Evolutionary conservation across 305 asterid genomes (phyloP).

Genomic region (Stenogyne calaminthoides): DNA sequence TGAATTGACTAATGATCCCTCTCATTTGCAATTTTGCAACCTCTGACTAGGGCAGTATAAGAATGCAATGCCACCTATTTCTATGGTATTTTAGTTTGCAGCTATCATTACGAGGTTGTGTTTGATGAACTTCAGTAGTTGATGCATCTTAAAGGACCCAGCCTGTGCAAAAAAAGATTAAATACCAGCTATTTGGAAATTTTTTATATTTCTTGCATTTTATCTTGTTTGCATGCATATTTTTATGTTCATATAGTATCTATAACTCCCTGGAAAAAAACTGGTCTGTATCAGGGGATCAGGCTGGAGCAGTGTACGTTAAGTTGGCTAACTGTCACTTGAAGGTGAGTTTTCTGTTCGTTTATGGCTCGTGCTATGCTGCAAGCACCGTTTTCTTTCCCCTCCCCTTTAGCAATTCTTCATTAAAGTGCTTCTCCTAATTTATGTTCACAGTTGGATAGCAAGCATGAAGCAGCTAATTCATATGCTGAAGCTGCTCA

Average conservation of each 20-base stretch:
- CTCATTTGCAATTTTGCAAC: slow-evolving; percentile 23
- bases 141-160: not conserved
- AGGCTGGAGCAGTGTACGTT: slow-evolving; percentile 72
- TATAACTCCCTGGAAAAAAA: not conserved
- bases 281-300: slow-evolving; percentile 56
- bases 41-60: not conserved
- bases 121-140: not conserved
- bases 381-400: not conserved
- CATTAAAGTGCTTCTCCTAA: slow-evolving; percentile 4
- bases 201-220: not conserved
- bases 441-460: slow-evolving; percentile 52
- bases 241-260: not conserved
- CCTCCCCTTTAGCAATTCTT: not conserved
- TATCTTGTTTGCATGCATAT: slow-evolving; percentile 7
- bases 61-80: slow-evolving; percentile 10
- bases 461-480: slow-evolving; percentile 82
- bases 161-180: not conserved
- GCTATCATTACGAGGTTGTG: not conserved
- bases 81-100: not conserved
- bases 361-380: slow-evolving; percentile 7
- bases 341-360: slow-evolving; percentile 51
- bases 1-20: not conserved
- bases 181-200: not conserved
- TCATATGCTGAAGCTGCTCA: slow-evolving; percentile 80
- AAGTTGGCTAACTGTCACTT: slow-evolving; percentile 71